Conservation (phyloP, 257 asterid species). For the Scutellaria baicalensis region DNA sequence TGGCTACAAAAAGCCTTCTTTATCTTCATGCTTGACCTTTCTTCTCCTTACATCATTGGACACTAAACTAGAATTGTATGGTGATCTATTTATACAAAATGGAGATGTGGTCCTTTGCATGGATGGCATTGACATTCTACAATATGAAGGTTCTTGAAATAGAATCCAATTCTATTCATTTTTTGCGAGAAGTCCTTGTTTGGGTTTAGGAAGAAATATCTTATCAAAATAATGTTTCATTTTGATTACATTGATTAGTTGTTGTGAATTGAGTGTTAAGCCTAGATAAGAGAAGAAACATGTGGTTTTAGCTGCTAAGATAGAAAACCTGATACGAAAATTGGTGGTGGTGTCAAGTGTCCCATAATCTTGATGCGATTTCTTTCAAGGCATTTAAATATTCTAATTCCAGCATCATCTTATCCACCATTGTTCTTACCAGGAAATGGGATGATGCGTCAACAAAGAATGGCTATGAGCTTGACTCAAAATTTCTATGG, state of each 20-base stretch:
- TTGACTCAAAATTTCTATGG: neutral
- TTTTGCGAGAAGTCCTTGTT: neutral
- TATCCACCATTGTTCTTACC: constrained; percentile 3
- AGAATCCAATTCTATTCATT: constrained; percentile 21
- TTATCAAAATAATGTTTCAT: too few species aligned
- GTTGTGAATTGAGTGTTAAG: too few species aligned
- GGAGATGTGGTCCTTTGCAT: neutral
- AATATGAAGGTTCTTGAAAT: neutral
- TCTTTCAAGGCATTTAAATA: neutral
- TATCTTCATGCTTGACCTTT: constrained; percentile 26
- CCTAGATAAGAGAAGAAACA: too few species aligned
- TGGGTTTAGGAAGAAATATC: neutral
- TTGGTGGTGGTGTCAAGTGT: neutral
- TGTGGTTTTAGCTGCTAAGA: neutral
- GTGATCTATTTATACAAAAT: constrained; percentile 11
- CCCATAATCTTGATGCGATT: neutral
- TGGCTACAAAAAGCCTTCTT: constrained; percentile 26
- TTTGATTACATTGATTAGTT: too few species aligned
- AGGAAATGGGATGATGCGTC: neutral
- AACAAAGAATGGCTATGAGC: constrained; percentile 6
- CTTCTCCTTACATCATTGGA: constrained; percentile 1
- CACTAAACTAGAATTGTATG: neutral
- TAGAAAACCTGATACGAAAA: neutral
- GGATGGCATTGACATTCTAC: constrained; percentile 24
- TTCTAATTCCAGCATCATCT: constrained; percentile 1